Conservation (phyloP, 2,329 filamentous ascomycete genomes). For the Immersiporthe knoxdaviesiana region DNA sequence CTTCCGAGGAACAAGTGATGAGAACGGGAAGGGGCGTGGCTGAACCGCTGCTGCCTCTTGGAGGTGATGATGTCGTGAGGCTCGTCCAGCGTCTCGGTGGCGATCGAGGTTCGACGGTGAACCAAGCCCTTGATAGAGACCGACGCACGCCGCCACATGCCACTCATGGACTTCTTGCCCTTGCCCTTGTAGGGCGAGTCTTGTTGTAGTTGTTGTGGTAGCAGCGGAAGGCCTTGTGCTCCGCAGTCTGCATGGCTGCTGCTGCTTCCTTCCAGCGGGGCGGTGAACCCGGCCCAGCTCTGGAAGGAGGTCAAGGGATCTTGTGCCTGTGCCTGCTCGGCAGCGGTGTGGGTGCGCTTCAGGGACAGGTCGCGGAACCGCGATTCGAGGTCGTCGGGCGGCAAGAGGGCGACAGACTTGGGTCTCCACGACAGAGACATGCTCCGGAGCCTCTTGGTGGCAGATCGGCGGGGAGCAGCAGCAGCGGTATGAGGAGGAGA, state of each 20-base stretch:
- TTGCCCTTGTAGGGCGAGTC: slow-evolving; percentile 28
- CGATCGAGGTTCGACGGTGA: slow-evolving; percentile 50
- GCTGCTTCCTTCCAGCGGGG: background rate
- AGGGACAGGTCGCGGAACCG: slow-evolving; percentile 34
- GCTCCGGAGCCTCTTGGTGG: slow-evolving; percentile 43
- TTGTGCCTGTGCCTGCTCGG: slow-evolving; percentile 12
- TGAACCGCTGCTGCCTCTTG: slow-evolving; percentile 20
- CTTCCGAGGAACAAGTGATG: slow-evolving; percentile 14
- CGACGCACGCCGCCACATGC: slow-evolving; percentile 59
- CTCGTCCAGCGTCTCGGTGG: slow-evolving; percentile 29
- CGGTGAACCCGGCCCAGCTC: slow-evolving; percentile 8
- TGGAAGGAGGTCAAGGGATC: background rate
- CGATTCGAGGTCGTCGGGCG: slow-evolving; percentile 37
- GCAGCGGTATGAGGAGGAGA: background rate
- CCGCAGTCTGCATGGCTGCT: slow-evolving; percentile 6
- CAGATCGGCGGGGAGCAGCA: slow-evolving; percentile 5
- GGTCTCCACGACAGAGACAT: slow-evolving; percentile 54
- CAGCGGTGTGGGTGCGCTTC: slow-evolving; percentile 36
- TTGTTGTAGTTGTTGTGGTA: background rate
- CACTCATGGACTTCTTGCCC: slow-evolving; percentile 45
- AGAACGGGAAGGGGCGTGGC: slow-evolving; percentile 25
- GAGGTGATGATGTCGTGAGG: slow-evolving; percentile 33
- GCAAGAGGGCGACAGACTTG: slow-evolving; percentile 45
- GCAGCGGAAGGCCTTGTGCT: background rate
- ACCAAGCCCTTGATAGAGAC: slow-evolving; percentile 58